A percentile compares a stretch with the other conserved stretches of the same genome.
These are phyloP conservation scores for Nyssa sinensis DNA, from an alignment of 148 eudicot species.

Conservation along the genomic window DNA sequence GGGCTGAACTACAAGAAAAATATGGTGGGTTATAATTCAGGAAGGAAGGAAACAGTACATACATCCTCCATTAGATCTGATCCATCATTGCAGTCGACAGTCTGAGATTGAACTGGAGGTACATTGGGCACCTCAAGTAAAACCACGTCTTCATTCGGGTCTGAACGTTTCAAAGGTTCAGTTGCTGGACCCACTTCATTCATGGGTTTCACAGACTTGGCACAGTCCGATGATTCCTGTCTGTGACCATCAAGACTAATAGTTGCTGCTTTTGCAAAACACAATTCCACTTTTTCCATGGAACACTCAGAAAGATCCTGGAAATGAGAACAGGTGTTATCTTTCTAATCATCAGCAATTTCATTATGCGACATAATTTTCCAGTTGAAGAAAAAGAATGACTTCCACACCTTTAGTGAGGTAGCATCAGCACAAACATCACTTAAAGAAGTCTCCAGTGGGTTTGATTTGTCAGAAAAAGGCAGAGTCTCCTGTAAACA, in stretches of 20 bases:
- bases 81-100: constrained; percentile 17
- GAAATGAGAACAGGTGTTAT: not conserved
- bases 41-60: constrained; percentile 17
- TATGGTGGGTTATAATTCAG: not conserved
- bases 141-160: constrained; percentile 18
- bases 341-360: too few species aligned
- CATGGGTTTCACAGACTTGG: constrained; percentile 1
- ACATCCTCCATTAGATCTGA: constrained; percentile 43
- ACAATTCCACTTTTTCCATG: constrained; percentile 22
- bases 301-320: constrained; percentile 20
- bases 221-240: not conserved
- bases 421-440: constrained; percentile 13
- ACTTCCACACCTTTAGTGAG: constrained; percentile 22
- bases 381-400: not conserved
- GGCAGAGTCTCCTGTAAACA: constrained; percentile 7
- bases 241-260: constrained; percentile 1
- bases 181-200: constrained; percentile 18
- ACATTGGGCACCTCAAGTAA: not conserved
- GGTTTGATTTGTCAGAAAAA: constrained; percentile 23
- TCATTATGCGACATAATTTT: not conserved
- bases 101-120: constrained; percentile 22
- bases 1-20: too few species aligned
- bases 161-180: constrained; percentile 17
- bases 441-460: constrained; percentile 23
- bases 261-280: constrained; percentile 6